Evolutionary conservation across 2,329 filamentous ascomycete genomes (phyloP).

Genomic region (Akanthomyces lecanii): DNA sequence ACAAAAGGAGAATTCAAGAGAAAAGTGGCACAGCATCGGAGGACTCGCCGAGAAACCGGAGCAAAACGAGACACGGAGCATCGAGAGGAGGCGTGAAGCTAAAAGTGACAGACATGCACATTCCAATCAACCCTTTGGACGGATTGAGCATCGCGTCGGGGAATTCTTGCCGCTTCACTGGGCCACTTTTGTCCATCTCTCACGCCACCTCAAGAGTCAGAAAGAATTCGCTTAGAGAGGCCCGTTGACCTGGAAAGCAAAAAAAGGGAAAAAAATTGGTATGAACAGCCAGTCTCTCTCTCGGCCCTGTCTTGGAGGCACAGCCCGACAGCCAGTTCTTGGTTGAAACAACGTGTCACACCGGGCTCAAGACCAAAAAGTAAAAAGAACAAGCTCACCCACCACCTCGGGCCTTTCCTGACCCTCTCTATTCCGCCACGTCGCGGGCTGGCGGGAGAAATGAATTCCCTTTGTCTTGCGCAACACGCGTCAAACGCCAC

Average conservation of each 20-base stretch:
- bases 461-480: not conserved
- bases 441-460: too few relatives aligned
- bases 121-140: not conserved
- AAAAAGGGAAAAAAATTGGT: not conserved
- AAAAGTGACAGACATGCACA: slow-evolving; percentile 4
- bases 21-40: not conserved
- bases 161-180: not conserved
- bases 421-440: not conserved
- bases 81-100: not conserved
- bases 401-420: not conserved
- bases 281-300: not conserved
- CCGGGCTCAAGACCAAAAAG: not conserved
- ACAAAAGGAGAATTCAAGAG: not conserved
- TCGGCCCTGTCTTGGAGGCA: not conserved
- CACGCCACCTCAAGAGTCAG: not conserved
- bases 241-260: not conserved
- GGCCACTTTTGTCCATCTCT: not conserved
- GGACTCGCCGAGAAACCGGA: not conserved
- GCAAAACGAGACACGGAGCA: not conserved
- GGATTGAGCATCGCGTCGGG: not conserved
- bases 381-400: not conserved
- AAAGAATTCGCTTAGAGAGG: not conserved
- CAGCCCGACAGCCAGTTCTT: too few relatives aligned
- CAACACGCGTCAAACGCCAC: not conserved
- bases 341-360: too few relatives aligned